phyloP scores from a whole-genome alignment of 2,329 filamentous ascomycete species.

The Colletotrichum sp. region DNA sequence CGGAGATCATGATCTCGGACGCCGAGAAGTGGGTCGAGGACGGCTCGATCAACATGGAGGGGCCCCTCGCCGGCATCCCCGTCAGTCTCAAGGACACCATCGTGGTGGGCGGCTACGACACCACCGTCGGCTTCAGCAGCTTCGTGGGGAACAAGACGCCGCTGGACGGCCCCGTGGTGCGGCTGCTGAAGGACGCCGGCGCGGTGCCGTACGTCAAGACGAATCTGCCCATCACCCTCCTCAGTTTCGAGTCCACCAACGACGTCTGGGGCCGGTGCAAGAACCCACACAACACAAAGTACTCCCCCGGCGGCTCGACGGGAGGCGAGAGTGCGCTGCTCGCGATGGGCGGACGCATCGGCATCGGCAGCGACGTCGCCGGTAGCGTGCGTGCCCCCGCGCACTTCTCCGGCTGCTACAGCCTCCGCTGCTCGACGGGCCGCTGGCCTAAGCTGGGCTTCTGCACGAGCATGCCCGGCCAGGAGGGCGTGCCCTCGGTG shows the following conservation, averaged over 20 bases:
- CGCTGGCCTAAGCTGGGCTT: constrained; percentile 88
- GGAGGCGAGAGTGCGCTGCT: constrained; percentile 84
- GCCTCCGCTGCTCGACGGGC: constrained; percentile 84
- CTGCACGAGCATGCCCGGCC: constrained; percentile 87
- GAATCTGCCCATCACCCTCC: constrained; percentile 82
- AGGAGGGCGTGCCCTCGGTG: constrained; percentile 87
- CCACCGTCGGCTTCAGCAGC: constrained; percentile 79
- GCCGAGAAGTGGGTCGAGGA: constrained; percentile 74
- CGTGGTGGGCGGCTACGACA: constrained; percentile 82
- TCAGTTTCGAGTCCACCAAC: constrained; percentile 83
- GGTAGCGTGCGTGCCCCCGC: constrained; percentile 87
- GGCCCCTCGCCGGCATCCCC: constrained; percentile 85
- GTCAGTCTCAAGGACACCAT: constrained; percentile 85
- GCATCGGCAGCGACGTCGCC: constrained; percentile 89
- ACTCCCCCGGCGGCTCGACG: constrained; percentile 89
- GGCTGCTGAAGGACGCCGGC: constrained; percentile 83
- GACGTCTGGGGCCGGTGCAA: constrained; percentile 81
- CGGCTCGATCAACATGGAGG: constrained; percentile 71
- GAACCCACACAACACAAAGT: constrained; percentile 84
- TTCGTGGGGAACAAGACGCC: constrained; percentile 70
- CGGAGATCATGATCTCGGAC: constrained; percentile 81
- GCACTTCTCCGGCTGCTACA: constrained; percentile 89
- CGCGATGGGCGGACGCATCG: constrained; percentile 83
- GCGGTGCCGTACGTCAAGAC: constrained; percentile 94
- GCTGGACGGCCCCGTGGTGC: constrained; percentile 75